Evolutionary conservation across 371 early-diverging fungal genomes (phyloP).

Genomic region (Fennellomyces sp.): DNA sequence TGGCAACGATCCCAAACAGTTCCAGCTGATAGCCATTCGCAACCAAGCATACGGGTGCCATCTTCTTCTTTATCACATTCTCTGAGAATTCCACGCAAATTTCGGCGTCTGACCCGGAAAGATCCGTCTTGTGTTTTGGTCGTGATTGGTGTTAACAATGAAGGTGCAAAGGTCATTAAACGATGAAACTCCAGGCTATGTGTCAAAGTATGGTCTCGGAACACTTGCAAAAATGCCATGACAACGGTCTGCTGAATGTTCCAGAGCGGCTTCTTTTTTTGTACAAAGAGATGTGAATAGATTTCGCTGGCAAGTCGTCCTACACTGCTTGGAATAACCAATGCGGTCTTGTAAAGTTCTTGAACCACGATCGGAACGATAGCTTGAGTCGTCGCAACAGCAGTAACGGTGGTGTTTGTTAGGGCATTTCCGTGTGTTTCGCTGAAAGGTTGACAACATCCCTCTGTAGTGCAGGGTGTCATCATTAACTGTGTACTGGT

Average conservation of each 20-base stretch:
- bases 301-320: slow-evolving; percentile 23
- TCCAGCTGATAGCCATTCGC: slow-evolving; percentile 42
- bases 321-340: slow-evolving; percentile 20
- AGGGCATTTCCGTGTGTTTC: not conserved
- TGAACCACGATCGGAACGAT: not conserved
- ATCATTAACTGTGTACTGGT: not conserved
- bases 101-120: slow-evolving; percentile 22
- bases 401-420: not conserved
- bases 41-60: slow-evolving; percentile 19
- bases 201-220: slow-evolving; percentile 28
- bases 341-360: slow-evolving; percentile 25
- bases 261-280: slow-evolving; percentile 42
- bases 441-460: slow-evolving; percentile 5
- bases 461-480: not conserved
- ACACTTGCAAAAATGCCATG: slow-evolving; percentile 34
- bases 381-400: not conserved
- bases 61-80: slow-evolving; percentile 25
- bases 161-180: slow-evolving; percentile 28
- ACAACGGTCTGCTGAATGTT: slow-evolving; percentile 39
- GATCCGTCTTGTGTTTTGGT: slow-evolving; percentile 23
- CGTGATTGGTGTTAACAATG: slow-evolving; percentile 24
- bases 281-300: slow-evolving; percentile 24
- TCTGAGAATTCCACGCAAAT: slow-evolving; percentile 29
- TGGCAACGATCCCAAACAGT: slow-evolving; percentile 24
- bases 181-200: slow-evolving; percentile 43